These are phyloP conservation scores for Lepidium aucheri DNA, from an alignment of 345 rosid species.

Conservation along the genomic window DNA sequence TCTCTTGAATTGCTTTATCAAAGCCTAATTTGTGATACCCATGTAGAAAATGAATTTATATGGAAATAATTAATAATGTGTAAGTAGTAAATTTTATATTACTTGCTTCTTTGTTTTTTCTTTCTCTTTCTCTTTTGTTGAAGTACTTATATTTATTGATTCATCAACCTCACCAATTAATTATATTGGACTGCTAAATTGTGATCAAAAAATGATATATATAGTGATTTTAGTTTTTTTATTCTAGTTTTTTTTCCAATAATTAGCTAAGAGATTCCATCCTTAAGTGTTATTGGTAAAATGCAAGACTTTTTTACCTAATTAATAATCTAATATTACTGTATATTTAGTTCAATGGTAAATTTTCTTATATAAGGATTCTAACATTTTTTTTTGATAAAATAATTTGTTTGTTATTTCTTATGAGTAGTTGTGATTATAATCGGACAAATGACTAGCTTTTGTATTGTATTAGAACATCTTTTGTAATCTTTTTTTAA, in stretches of 20 bases:
- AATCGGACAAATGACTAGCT: background rate
- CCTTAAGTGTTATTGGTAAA: background rate
- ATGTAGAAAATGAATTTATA: constrained; percentile 11
- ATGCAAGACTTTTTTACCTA: background rate
- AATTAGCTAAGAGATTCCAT: background rate
- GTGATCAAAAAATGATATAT: background rate
- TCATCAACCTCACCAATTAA: background rate
- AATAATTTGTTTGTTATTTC: background rate
- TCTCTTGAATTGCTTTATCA: background rate
- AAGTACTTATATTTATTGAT: background rate
- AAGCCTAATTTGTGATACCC: constrained; percentile 5
- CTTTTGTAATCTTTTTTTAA: background rate
- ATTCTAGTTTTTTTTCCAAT: background rate
- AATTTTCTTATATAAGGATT: background rate
- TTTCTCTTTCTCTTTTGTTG: background rate
- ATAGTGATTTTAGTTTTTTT: background rate
- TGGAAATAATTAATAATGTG: constrained; percentile 13
- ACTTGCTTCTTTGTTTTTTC: constrained; percentile 6
- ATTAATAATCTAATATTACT: background rate
- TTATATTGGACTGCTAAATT: constrained; percentile 2
- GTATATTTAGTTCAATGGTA: background rate
- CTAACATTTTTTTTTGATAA: background rate
- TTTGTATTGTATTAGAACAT: background rate
- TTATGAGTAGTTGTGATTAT: background rate
- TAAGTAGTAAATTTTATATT: constrained; percentile 6